Evolutionary conservation across 2,329 filamentous ascomycete species (phyloP).

Genomic region (Penicillium oxalicum): DNA sequence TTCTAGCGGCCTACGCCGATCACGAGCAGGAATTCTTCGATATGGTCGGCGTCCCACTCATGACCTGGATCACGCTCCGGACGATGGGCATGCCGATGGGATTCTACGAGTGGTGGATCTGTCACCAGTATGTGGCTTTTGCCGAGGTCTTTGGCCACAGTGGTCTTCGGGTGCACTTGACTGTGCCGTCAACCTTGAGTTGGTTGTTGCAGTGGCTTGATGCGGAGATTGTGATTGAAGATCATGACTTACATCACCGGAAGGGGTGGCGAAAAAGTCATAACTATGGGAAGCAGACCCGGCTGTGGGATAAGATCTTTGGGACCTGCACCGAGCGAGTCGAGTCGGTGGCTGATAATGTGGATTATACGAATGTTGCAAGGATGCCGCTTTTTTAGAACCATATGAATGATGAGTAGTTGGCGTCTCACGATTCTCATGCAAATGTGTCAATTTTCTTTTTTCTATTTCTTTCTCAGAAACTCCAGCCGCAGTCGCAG

Average conservation of each 20-base stretch:
- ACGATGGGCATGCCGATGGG: constrained; percentile 39
- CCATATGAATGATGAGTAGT: neutral
- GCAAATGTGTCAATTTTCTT: no score
- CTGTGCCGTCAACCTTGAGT: constrained; percentile 31
- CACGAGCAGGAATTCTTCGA: constrained; percentile 42
- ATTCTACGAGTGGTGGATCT: constrained; percentile 47
- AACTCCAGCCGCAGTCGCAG: no score
- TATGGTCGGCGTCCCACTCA: constrained; percentile 37
- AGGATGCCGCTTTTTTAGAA: constrained; percentile 27
- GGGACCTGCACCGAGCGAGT: constrained; percentile 35
- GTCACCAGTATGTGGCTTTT: constrained; percentile 42
- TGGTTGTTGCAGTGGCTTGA: constrained; percentile 32
- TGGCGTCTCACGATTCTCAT: no score
- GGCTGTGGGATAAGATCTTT: constrained; percentile 35
- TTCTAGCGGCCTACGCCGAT: constrained; percentile 41
- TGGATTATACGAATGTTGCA: constrained; percentile 29
- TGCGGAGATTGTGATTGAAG: constrained; percentile 41
- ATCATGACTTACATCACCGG: constrained; percentile 39
- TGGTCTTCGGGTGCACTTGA: constrained; percentile 30
- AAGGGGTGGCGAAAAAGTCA: constrained; percentile 36
- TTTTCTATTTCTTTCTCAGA: no score
- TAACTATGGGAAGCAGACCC: constrained; percentile 33
- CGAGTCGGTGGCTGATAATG: constrained; percentile 29
- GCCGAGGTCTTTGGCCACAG: constrained; percentile 20
- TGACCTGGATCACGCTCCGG: constrained; percentile 35